Conservation (phyloP, 495 filamentous ascomycete genomes). For the Pseudevernia furfuracea region DNA sequence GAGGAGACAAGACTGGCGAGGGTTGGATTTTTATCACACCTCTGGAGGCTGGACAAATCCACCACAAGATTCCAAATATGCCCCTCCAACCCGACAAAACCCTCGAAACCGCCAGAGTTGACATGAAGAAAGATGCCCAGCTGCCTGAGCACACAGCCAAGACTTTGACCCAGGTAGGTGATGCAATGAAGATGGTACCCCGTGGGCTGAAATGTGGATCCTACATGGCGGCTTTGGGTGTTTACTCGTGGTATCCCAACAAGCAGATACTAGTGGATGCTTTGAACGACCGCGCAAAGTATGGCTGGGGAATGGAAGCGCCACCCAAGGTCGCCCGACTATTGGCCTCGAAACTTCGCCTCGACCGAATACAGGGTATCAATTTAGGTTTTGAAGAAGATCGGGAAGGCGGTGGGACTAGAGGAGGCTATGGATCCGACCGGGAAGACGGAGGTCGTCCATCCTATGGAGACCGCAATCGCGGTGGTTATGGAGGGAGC, state of each 20-base stretch:
- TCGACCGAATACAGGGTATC: constrained; percentile 39
- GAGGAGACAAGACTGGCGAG: constrained; percentile 69
- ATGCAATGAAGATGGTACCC: constrained; percentile 33
- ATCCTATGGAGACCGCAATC: constrained; percentile 4
- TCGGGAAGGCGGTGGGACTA: not conserved
- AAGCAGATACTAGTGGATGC: constrained; percentile 39
- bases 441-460: constrained; percentile 6
- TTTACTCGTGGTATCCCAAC: constrained; percentile 28
- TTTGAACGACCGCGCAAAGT: constrained; percentile 54
- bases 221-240: constrained; percentile 47
- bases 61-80: constrained; percentile 46
- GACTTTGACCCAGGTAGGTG: constrained; percentile 33
- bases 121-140: constrained; percentile 40
- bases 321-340: constrained; percentile 45
- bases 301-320: constrained; percentile 54
- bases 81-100: constrained; percentile 57
- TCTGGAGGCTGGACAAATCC: constrained; percentile 45
- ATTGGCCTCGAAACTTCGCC: constrained; percentile 43
- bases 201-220: constrained; percentile 39
- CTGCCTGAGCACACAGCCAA: constrained; percentile 29
- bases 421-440: not conserved
- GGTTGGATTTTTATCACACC: constrained; percentile 69
- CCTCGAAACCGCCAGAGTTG: constrained; percentile 44
- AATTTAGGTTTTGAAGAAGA: constrained; percentile 32
- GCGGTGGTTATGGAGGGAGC: constrained; percentile 3